Percentiles rank a stretch among this genome's conserved stretches.
Conservation (phyloP, 2,329 filamentous ascomycete species). For the Fusarium napiforme region DNA sequence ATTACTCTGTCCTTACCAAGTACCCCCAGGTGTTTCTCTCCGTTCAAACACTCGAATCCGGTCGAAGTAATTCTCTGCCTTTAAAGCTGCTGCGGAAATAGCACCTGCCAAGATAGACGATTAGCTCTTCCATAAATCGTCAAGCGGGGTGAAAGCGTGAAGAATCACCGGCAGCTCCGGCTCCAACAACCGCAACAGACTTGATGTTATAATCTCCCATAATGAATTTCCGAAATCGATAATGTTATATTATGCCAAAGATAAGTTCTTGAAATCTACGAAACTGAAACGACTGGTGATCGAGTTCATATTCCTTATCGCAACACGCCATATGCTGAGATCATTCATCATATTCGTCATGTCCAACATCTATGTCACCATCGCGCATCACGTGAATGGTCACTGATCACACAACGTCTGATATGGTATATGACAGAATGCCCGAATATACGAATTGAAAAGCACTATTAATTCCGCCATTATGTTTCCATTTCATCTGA, state of each 20-base stretch:
- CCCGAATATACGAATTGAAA: accelerated
- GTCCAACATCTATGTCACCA: slow-evolving; percentile 17
- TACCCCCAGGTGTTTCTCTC: slow-evolving; percentile 56
- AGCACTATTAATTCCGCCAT: too few relatives aligned
- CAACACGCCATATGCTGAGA: neutral
- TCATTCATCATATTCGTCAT: slow-evolving; percentile 25
- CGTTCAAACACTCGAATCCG: slow-evolving; percentile 56
- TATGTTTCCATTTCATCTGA: accelerated
- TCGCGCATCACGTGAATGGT: slow-evolving; percentile 15
- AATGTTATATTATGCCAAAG: neutral
- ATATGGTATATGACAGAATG: neutral
- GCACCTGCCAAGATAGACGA: slow-evolving; percentile 51
- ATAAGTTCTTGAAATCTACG: accelerated
- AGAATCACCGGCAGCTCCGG: slow-evolving; percentile 36
- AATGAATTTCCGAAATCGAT: accelerated
- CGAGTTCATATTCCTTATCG: neutral
- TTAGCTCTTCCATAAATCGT: neutral
- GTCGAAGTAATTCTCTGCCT: slow-evolving; percentile 57
- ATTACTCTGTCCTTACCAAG: slow-evolving; percentile 50
- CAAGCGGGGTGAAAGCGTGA: too few relatives aligned
- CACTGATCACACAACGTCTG: too few relatives aligned
- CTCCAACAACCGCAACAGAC: slow-evolving; percentile 38
- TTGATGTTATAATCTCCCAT: slow-evolving; percentile 23
- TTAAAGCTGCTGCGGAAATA: slow-evolving; percentile 58
- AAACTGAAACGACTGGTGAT: accelerated